These are phyloP conservation scores for Hypholoma fasciculare DNA, from an alignment of 768 basidiomycete species.

Conservation along the genomic window DNA sequence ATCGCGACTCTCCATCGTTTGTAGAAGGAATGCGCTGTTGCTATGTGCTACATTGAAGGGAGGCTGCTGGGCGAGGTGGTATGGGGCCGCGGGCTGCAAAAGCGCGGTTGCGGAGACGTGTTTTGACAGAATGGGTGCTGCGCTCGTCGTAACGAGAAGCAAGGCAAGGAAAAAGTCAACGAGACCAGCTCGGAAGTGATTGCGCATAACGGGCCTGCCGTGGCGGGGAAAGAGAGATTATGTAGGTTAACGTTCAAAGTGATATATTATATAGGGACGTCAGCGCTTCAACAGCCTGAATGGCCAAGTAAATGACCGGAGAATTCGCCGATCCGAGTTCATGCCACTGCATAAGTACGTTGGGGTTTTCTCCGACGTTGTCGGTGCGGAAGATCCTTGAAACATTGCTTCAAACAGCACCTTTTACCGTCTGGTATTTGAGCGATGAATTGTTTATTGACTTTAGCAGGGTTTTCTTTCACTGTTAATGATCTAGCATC, in stretches of 20 bases:
- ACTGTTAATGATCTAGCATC: too few species aligned
- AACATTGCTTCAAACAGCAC: too few species aligned
- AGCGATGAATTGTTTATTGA: too few species aligned
- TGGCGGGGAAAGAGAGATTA: background rate
- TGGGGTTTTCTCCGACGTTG: too few species aligned
- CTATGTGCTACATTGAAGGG: background rate
- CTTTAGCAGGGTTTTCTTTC: too few species aligned
- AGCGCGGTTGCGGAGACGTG: background rate
- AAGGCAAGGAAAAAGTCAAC: background rate
- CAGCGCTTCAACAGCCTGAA: background rate
- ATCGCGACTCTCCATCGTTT: background rate
- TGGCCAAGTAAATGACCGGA: too few species aligned
- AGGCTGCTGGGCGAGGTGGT: background rate
- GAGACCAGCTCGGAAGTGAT: background rate
- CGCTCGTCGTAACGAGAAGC: background rate
- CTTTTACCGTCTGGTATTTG: too few species aligned
- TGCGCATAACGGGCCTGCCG: slow-evolving; percentile 5
- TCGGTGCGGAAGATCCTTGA: too few species aligned
- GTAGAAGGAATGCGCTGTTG: background rate
- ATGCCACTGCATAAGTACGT: too few species aligned
- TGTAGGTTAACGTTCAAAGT: too few species aligned
- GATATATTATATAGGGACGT: background rate
- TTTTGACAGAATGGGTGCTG: background rate
- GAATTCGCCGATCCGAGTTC: too few species aligned
- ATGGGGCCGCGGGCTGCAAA: background rate